Base-by-base conservation (phyloP, 148 eudicot genomes). In the Cornus florida region DNA sequence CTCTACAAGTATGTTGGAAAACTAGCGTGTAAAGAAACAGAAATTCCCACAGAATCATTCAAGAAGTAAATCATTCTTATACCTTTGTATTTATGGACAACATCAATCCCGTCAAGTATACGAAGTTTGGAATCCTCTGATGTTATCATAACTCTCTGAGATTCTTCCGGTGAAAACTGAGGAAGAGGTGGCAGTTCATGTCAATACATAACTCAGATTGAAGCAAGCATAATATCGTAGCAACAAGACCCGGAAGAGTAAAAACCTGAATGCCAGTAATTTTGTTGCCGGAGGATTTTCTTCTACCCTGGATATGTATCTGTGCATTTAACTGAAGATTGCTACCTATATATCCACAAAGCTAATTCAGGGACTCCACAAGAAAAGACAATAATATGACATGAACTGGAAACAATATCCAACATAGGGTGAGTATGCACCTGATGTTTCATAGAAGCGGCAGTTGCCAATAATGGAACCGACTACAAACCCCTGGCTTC, bases 211-310 rank as follows among this genome's bases (percentile, higher is more conserved):
- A 70, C 9, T 31, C 43, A 75, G 57, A 71, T 65, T 6, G 13
- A 31, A 48, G 24, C 46, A 53, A 60, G 68, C 20, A 28, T 33
- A 16, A 17, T 33, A 53, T 28, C 2, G 16, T 35, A 70, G 62
- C 20, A 62, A 16, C 33, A 28, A 12, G 66, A 62, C 14, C 28
- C 16, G 19, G n/a, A 46, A 75, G 69, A 50, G n/a, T 65, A 50
- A 57, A 64, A 67, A 93, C 97, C 97, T 93, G 93, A 86, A 90
- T 88, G 78, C 91, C 88, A 28, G 92, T 90, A 62, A 94, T 88
- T 84, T 79, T 89, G 79, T 84, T 90, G 69, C 85, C 77, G 16
- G 83, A 81, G n/a, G 89, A 83, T 74, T 78, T 91, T 70, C 76
- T 88, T 82, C 75, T 88, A 23, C 86, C 78, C 24, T 43, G 84